Evolutionary conservation across 495 filamentous ascomycete genomes (phyloP).

Genomic region (Daldinia bambusicola): DNA sequence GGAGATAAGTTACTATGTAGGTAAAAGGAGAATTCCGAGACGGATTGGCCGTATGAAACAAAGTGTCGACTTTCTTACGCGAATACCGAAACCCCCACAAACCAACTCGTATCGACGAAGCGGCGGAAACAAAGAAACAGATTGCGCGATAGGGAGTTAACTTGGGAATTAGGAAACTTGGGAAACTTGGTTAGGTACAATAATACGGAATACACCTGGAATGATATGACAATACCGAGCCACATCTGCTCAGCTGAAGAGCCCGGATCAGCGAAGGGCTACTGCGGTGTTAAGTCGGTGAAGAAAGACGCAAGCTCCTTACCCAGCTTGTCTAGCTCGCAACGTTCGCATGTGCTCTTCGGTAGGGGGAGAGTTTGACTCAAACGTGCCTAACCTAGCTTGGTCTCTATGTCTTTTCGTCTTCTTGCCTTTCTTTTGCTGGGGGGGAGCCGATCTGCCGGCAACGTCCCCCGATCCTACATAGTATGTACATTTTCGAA

Average conservation of each 20-base stretch:
- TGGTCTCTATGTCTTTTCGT: conserved; percentile 10
- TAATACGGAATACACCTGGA: too few relatives aligned
- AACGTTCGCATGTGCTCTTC: background rate
- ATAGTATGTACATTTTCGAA: background rate
- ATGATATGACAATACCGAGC: conserved; percentile 37
- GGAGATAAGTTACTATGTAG: background rate
- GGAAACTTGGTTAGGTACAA: too few relatives aligned
- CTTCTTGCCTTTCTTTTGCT: background rate
- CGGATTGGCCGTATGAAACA: conserved; percentile 29
- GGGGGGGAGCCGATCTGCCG: conserved; percentile 31
- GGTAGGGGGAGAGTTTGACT: conserved; percentile 25
- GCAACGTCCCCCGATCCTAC: conserved; percentile 22
- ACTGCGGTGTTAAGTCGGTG: conserved; percentile 40
- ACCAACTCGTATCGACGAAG: conserved; percentile 33
- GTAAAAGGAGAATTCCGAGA: conserved; percentile 11
- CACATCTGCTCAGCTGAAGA: conserved; percentile 42
- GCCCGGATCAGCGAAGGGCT: conserved; percentile 37
- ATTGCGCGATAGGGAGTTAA: conserved; percentile 30
- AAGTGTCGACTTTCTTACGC: conserved; percentile 12
- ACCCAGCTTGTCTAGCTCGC: conserved; percentile 20
- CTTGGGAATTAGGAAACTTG: background rate
- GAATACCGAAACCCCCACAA: conserved; percentile 31
- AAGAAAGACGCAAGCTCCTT: conserved; percentile 32
- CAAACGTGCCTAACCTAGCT: conserved; percentile 31
- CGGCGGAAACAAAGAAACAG: conserved; percentile 21